Percentiles rank a stretch among this genome's conserved stretches.
Evolutionary conservation across 140 eudicot species (phyloP).

Genomic region (Oenanthe javanica): DNA sequence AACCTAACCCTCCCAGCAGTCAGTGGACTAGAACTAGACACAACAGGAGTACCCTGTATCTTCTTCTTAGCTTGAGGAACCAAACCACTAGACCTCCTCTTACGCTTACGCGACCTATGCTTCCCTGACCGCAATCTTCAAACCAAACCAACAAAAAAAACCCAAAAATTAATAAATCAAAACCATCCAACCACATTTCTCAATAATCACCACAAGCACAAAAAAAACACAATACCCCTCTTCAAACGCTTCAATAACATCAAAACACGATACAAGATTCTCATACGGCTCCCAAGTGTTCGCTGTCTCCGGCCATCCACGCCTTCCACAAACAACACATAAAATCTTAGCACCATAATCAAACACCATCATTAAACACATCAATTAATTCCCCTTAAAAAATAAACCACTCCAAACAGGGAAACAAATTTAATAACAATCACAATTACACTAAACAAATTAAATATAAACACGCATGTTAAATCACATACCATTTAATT

Average conservation of each 20-base stretch:
- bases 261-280: constrained; percentile 53
- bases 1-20: constrained; percentile 16
- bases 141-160: constrained; percentile 10
- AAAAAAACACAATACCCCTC: constrained; percentile 40
- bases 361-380: background rate
- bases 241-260: constrained; percentile 82
- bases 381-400: background rate
- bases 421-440: background rate
- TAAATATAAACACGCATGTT: background rate
- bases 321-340: constrained; percentile 31
- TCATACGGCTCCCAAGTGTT: constrained; percentile 92
- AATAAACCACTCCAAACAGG: background rate
- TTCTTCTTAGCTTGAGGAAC: constrained; percentile 55
- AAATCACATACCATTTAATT: constrained; percentile 64
- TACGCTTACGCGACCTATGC: constrained; percentile 44
- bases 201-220: constrained; percentile 1
- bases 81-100: constrained; percentile 42
- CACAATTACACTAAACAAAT: background rate
- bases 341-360: background rate
- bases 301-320: constrained; percentile 82
- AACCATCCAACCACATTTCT: background rate
- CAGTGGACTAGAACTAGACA: constrained; percentile 21
- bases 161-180: background rate
- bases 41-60: constrained; percentile 27
- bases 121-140: constrained; percentile 53